Percentiles rank a stretch among this genome's conserved stretches.
phyloP scores from a whole-genome alignment of 768 basidiomycete species.

The Pisolithus albus region DNA sequence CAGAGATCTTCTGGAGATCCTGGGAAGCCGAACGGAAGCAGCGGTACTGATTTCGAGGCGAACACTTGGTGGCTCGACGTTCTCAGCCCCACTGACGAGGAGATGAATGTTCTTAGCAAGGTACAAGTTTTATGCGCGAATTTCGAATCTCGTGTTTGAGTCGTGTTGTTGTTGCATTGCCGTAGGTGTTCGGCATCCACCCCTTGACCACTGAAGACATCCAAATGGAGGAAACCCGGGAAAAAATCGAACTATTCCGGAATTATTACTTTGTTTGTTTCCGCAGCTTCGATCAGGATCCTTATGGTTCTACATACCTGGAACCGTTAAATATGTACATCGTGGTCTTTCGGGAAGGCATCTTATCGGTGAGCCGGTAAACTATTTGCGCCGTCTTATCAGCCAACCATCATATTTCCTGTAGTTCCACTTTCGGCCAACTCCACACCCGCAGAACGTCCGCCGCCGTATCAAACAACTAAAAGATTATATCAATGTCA shows the following conservation, averaged over 20 bases:
- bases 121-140: constrained; percentile 32
- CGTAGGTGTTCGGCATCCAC: constrained; percentile 91
- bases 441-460: constrained; percentile 96
- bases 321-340: constrained; percentile 99
- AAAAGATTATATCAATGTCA: constrained; percentile 97
- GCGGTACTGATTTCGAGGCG: constrained; percentile 47
- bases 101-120: constrained; percentile 96
- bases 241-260: constrained; percentile 98
- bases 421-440: constrained; percentile 95
- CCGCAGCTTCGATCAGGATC: constrained; percentile 98
- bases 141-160: background rate
- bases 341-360: constrained; percentile 96
- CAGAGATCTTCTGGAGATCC: constrained; percentile 14
- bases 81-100: constrained; percentile 89
- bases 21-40: constrained; percentile 19
- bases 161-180: background rate
- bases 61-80: constrained; percentile 98
- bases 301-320: constrained; percentile 92
- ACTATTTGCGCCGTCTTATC: background rate
- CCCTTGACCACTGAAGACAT: constrained; percentile 99
- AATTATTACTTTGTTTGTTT: constrained; percentile 99
- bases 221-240: constrained; percentile 97
- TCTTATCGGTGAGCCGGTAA: constrained; percentile 67
- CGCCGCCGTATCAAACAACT: constrained; percentile 97
- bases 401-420: background rate